phyloP scores from a whole-genome alignment of 106 monocot genomes.

The Dendrobium nobile region DNA sequence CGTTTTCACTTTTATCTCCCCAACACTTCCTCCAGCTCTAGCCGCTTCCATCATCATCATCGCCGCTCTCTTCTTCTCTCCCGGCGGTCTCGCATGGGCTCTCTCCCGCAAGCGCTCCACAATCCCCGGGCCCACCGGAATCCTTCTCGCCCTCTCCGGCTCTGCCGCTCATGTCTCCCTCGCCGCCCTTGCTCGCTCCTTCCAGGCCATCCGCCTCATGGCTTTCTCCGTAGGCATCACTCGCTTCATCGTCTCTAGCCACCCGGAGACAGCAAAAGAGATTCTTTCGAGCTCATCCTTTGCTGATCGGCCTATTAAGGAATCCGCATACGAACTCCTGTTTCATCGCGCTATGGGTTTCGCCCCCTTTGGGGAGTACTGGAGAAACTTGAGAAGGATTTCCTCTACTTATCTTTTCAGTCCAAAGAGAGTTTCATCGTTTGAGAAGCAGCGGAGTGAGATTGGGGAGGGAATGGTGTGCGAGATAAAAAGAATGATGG shows the following conservation, averaged over 20 bases:
- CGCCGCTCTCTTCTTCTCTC: constrained; percentile 11
- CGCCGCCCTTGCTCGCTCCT: constrained; percentile 8
- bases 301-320: constrained; percentile 17
- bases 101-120: not conserved
- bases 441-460: constrained; percentile 8
- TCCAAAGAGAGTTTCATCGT: constrained; percentile 7
- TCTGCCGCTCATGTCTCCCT: constrained; percentile 5
- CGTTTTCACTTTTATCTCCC: not conserved
- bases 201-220: constrained; percentile 11
- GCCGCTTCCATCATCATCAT: not conserved
- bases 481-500: constrained; percentile 4
- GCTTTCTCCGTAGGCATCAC: constrained; percentile 26
- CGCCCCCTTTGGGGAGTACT: constrained; percentile 23
- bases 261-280: constrained; percentile 19
- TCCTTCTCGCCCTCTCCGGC: not conserved
- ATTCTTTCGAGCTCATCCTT: constrained; percentile 15
- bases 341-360: constrained; percentile 23
- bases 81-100: constrained; percentile 16
- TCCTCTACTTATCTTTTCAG: constrained; percentile 14
- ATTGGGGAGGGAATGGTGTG: constrained; percentile 17
- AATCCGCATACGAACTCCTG: constrained; percentile 16
- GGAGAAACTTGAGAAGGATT: constrained; percentile 15
- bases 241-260: constrained; percentile 17
- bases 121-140: constrained; percentile 9
- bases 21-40: constrained; percentile 3